Evolutionary conservation across 371 early-diverging fungal genomes (phyloP), one percentile per base, ranked within the genome.

Genomic region (Ordospora colligata): DNA sequence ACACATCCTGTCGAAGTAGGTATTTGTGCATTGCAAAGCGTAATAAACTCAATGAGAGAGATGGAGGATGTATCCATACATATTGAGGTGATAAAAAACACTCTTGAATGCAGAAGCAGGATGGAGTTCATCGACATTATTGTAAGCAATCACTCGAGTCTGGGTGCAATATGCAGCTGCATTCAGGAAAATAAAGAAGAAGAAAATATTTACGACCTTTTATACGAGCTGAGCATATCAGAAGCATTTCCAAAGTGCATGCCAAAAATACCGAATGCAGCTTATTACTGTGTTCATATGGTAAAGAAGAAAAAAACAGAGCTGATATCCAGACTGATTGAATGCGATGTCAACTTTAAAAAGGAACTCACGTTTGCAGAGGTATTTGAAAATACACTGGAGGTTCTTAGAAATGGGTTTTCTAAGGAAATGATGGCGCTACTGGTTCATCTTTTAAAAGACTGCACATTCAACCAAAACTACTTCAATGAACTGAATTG

Each of bases 381-480:
- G 14, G 47, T 72, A n/a, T 72, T 72, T 19, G 73, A 72, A 25
- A 63, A 72, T 25, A 42, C 63, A 32, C 11, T 64, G 12, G 22
- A 32, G 10, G 21, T 17, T 5, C 42, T 49, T 22, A 12, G 23
- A 40, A 40, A 46, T 19, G 17, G 25, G 11, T 40, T 37, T 25
- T 25, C n/a, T 21, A 47, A 23, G 7, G 37, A 37, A 8, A 42
- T 37, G 12, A 64, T 62, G 23, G 22, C 32, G 3, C n/a, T 63
- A 4, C 22, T 72, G 23, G 37, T 9, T n/a, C 17, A 22, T 19
- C 42, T 72, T 7, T 17, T 72, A 11, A 51, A 42, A 21, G 51
- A 64, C 14, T 50, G 64, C 42, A 46, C 62, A 25, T 72, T 72
- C 45, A 72, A 72, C 42, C 73, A 72, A 21, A 72, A 72, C 49